Base-by-base conservation (phyloP, 2,329 filamentous ascomycete genomes). In the Penicillium psychrosexuale region DNA sequence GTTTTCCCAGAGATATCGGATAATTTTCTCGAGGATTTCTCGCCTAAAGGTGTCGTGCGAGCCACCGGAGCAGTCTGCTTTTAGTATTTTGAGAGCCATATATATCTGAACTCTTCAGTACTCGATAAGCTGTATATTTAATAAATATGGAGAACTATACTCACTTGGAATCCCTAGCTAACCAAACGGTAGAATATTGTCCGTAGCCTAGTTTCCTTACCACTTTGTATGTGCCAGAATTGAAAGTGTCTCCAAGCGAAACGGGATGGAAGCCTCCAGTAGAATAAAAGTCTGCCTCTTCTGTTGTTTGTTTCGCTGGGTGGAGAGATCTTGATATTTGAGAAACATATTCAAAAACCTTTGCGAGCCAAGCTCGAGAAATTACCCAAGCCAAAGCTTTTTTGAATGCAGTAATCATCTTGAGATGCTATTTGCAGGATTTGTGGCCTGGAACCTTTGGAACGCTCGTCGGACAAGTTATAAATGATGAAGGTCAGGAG, bases 141-240 rank as follows among this genome's bases (percentile, higher is more conserved):
- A 70, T 57, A 49, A 63, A 67, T 49, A 24, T 66, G 67, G 34
- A 68, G 54, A n/a, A 64, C 62, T n/a, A 27, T 8, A 27, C 24
- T 27, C 24, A 27, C 24, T 27, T 27, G 24, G 24, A 27, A 4
- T 27, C 24, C 24, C 24, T 27, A 77, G 82, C 84, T 57, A 85
- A 76, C 83, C 83, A 96, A 63, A 96, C 91, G 33, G 91, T 96
- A 19, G 91, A 96, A 78, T 96, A 96, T 70, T 96, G 90, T 55
- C 91, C 92, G 90, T 91, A 96, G 24, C 92, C 91, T 40, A 96
- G 82, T 80, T 96, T 96, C 22, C 75, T 87, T 70, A 96, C 88
- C 46, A 96, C 85, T 3, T 89, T 93, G 77, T 96, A 96, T 78
- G 88, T 90, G 61, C 24, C 24, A 27, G 24, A 27, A 3, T 95